A percentile compares a stretch with the other conserved stretches of the same genome.
phyloP scores from a whole-genome alignment of 371 early-diverging fungal genomes.

The Gilbertella persicaria region DNA sequence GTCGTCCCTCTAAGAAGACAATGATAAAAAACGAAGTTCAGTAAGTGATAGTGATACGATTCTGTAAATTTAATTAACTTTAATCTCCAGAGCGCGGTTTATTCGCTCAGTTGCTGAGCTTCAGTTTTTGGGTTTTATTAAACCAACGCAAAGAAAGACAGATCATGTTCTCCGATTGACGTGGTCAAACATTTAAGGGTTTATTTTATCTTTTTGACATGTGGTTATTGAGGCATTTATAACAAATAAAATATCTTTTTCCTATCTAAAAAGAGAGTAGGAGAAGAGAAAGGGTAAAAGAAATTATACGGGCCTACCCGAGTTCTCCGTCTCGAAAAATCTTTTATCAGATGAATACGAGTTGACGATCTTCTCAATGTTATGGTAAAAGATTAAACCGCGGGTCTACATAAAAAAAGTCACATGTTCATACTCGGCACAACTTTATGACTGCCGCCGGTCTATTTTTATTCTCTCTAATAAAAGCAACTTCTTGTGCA shows the following conservation, averaged over 20 bases:
- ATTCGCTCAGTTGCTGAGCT: constrained; percentile 81
- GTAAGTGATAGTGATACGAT: constrained; percentile 25
- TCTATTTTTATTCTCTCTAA: constrained; percentile 31
- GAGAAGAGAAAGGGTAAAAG: too few relatives aligned
- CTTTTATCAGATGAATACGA: too few relatives aligned
- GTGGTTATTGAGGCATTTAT: too few relatives aligned
- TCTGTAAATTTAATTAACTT: constrained; percentile 3
- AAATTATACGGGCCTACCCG: too few relatives aligned
- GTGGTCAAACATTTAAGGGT: constrained; percentile 68
- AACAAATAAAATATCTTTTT: too few relatives aligned
- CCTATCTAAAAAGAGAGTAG: too few relatives aligned
- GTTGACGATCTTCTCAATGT: too few relatives aligned
- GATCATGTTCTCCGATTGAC: constrained; percentile 90
- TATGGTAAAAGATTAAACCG: too few relatives aligned
- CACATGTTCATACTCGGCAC: too few relatives aligned
- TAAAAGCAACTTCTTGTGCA: constrained; percentile 78
- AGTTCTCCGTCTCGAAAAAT: too few relatives aligned
- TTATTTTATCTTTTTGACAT: background rate
- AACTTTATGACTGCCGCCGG: too few relatives aligned
- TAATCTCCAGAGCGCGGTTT: constrained; percentile 73
- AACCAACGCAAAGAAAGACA: constrained; percentile 84
- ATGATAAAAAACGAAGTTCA: constrained; percentile 49
- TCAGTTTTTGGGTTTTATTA: constrained; percentile 87
- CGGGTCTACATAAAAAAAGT: too few relatives aligned
- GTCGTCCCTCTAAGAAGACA: constrained; percentile 26